Percentiles rank a stretch among this genome's conserved stretches.
Conservation (phyloP, 306 rosid genomes). For the Vigna radiata region DNA sequence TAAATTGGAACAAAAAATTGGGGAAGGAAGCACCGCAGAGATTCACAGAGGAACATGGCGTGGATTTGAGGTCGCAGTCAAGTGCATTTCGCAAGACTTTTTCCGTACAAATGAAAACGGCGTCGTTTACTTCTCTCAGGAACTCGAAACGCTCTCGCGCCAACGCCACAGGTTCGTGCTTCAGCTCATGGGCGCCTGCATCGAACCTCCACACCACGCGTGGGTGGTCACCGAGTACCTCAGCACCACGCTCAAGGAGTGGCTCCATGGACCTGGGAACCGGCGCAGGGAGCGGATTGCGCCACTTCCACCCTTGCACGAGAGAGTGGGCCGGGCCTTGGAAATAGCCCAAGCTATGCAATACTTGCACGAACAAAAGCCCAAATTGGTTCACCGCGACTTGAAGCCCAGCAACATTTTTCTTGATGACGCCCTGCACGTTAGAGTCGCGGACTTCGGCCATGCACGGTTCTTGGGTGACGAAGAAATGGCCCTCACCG, state of each 20-base stretch:
- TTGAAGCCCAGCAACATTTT: slow-evolving; percentile 72
- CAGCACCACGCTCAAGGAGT: slow-evolving; percentile 57
- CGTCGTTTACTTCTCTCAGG: slow-evolving; percentile 60
- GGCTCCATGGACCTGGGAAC: slow-evolving; percentile 70
- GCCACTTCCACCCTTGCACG: slow-evolving; percentile 53
- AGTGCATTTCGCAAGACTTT: slow-evolving; percentile 61
- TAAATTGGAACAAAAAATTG: slow-evolving; percentile 60
- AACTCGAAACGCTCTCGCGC: slow-evolving; percentile 59
- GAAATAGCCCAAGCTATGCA: slow-evolving; percentile 78
- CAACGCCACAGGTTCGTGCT: slow-evolving; percentile 73
- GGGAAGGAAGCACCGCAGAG: slow-evolving; percentile 72
- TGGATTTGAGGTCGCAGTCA: slow-evolving; percentile 72
- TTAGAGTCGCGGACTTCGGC: slow-evolving; percentile 71
- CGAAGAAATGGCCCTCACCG: slow-evolving; percentile 63
- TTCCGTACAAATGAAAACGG: slow-evolving; percentile 61
- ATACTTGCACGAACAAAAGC: slow-evolving; percentile 66
- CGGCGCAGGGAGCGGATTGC: slow-evolving; percentile 48
- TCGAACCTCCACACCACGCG: slow-evolving; percentile 64
- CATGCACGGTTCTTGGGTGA: slow-evolving; percentile 71
- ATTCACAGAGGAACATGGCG: slow-evolving; percentile 71
- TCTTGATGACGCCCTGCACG: slow-evolving; percentile 60
- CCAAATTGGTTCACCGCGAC: slow-evolving; percentile 66
- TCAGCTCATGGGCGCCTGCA: slow-evolving; percentile 76
- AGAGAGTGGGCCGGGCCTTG: slow-evolving; percentile 57
- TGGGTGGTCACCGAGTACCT: slow-evolving; percentile 69